These are phyloP conservation scores for Pseudoturritis turrita DNA, from an alignment of 345 rosid species.

Conservation along the genomic window DNA sequence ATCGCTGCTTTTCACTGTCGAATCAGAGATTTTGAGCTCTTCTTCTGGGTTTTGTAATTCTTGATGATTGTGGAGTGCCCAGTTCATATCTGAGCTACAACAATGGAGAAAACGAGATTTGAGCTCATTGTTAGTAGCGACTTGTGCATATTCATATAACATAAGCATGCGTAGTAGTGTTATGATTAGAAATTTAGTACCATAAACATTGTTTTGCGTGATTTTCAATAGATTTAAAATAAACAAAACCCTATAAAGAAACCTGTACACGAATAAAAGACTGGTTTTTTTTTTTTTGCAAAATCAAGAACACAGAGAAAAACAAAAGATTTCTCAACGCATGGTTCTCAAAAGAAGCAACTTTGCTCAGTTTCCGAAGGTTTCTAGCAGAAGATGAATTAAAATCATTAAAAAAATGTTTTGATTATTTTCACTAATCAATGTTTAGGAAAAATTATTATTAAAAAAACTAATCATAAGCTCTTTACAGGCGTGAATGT, in stretches of 20 bases:
- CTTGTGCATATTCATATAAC: neutral
- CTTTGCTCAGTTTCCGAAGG: constrained; percentile 63
- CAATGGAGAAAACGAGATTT: constrained; percentile 7
- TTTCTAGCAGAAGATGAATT: constrained; percentile 9
- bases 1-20: constrained; percentile 10
- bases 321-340: constrained; percentile 29
- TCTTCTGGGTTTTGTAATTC: constrained; percentile 21
- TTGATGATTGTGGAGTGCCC: constrained; percentile 32
- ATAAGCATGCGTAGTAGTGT: constrained; percentile 28
- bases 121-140: neutral
- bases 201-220: constrained; percentile 52
- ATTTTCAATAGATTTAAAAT: constrained; percentile 8
- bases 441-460: constrained; percentile 12
- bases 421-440: constrained; percentile 17
- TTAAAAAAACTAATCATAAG: constrained; percentile 49
- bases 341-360: constrained; percentile 79
- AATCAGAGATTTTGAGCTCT: neutral
- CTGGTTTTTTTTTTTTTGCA: neutral
- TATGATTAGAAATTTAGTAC: constrained; percentile 27
- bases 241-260: neutral
- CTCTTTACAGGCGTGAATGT: constrained; percentile 56
- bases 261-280: neutral
- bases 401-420: neutral
- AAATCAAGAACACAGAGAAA: neutral
- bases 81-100: constrained; percentile 51